Evolutionary conservation across 2,329 filamentous ascomycete genomes (phyloP), one percentile per base, ranked within the genome.

Genomic region (Paramyrothecium sp.): DNA sequence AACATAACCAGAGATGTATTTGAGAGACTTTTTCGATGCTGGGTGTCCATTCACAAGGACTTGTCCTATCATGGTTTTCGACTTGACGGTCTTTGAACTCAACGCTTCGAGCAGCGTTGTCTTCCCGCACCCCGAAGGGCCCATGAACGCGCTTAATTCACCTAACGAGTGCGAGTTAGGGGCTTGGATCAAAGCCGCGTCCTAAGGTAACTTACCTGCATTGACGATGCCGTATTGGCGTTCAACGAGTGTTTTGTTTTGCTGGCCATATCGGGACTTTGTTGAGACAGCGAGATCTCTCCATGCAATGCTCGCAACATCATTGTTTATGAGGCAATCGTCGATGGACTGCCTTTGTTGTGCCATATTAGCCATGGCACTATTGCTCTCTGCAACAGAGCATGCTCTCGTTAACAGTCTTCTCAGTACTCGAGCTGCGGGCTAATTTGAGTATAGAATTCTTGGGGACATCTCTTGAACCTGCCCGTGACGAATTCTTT

Each of bases 91-190:
- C 83, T 7, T 91, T 91, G 17, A n/a, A n/a, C n/a, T n/a, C n/a
- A 96, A 84, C 5, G 90, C 85, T 69, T 96, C 93, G 34, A 96
- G 80, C 0, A 96, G 80, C 0, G 91, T 96, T 0, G 92, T 95
- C 72, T 96, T 96, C 53, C 92, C 92, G 57, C 85, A 82, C 4
- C 83, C 83, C 30, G 78, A 82, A 8, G 91, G 91, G 23, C 92
- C 92, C 90, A 96, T 94, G 51, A 96, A 74, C 44, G 91, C 92
- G 59, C 91, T 81, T 47, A 93, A 77, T 66, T 92, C 87, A 26
- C 89, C 90, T 71, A 41, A 65, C 91, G 86, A 33, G 8, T 23
- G 13, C 33, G 10, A 38, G 33, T 38, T 8, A 38, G 16, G 33
- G 33, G 16, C 10, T 38, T 38, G 10, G 8, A 8, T 10, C 8